Conservation (phyloP, 192 early-diverging fungal genomes). For the Backusella liffmaniae region DNA sequence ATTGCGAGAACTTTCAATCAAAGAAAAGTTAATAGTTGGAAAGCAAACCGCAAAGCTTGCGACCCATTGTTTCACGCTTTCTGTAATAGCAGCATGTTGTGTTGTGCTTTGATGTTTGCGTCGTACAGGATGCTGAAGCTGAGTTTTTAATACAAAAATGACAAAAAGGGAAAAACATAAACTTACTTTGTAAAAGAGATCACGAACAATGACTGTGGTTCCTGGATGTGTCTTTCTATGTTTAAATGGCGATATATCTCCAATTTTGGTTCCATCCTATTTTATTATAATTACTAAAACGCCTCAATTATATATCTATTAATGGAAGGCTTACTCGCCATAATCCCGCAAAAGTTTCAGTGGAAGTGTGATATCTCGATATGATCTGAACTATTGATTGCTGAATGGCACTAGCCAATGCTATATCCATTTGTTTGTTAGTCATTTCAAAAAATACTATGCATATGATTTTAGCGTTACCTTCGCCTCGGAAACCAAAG, state of each 20-base stretch:
- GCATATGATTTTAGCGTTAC: conserved; percentile 27
- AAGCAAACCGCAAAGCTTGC: conserved; percentile 47
- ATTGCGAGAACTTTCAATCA: conserved; percentile 36
- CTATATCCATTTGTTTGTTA: conserved; percentile 28
- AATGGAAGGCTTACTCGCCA: conserved; percentile 36
- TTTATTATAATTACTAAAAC: not conserved
- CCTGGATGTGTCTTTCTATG: conserved; percentile 41
- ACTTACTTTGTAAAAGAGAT: conserved; percentile 69
- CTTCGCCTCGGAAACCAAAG: conserved; percentile 76
- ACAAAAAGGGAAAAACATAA: not conserved
- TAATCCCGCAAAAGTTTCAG: conserved; percentile 38
- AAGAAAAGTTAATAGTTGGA: conserved; percentile 39
- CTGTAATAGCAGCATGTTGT: conserved; percentile 18
- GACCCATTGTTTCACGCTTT: conserved; percentile 49
- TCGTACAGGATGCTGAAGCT: conserved; percentile 56
- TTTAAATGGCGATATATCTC: conserved; percentile 36
- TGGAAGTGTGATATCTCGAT: conserved; percentile 38
- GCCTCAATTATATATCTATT: not conserved
- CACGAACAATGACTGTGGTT: conserved; percentile 58
- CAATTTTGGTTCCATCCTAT: conserved; percentile 51
- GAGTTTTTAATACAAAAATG: not conserved
- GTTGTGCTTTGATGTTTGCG: conserved; percentile 38
- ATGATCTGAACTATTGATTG: conserved; percentile 50
- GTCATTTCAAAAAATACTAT: not conserved
- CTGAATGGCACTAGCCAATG: conserved; percentile 47